phyloP scores from a whole-genome alignment of 2,329 filamentous ascomycete species.

The Byssochlamys sp. region DNA sequence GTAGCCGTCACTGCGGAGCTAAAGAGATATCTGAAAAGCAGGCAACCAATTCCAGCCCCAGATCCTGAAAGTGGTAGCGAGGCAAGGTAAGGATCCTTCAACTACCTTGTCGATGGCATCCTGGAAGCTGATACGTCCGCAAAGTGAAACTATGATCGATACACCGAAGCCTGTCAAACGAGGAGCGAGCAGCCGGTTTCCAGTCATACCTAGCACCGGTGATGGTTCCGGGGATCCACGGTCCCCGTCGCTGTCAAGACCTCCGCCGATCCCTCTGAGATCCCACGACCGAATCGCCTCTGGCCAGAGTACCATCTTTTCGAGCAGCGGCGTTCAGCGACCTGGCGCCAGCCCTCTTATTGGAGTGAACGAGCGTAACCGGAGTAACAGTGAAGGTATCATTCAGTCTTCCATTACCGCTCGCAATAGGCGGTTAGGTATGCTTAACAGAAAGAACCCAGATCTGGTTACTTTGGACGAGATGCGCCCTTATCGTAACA shows the following conservation, averaged over 20 bases:
- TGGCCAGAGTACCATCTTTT: slow-evolving; percentile 27
- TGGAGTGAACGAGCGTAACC: slow-evolving; percentile 52
- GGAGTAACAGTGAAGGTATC: slow-evolving; percentile 55
- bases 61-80: slow-evolving; percentile 41
- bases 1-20: slow-evolving; percentile 51
- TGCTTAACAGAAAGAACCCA: slow-evolving; percentile 48
- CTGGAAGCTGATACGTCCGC: slow-evolving; percentile 7
- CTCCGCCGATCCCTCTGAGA: slow-evolving; percentile 68
- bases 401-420: slow-evolving; percentile 37
- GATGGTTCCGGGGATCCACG: slow-evolving; percentile 60
- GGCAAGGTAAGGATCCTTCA: slow-evolving; percentile 23
- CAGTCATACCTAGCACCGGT: slow-evolving; percentile 41
- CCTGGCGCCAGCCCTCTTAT: slow-evolving; percentile 64
- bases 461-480: slow-evolving; percentile 48
- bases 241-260: slow-evolving; percentile 56
- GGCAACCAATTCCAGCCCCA: slow-evolving; percentile 28
- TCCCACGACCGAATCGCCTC: slow-evolving; percentile 63
- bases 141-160: slow-evolving; percentile 63
- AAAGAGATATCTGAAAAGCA: slow-evolving; percentile 47
- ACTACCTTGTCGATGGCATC: neutral
- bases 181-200: slow-evolving; percentile 47
- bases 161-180: slow-evolving; percentile 62
- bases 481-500: slow-evolving; percentile 41
- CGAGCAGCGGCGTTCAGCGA: slow-evolving; percentile 47
- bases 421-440: slow-evolving; percentile 51